Evolutionary conservation across 495 filamentous ascomycete genomes (phyloP), one percentile per base, ranked within the genome.

Genomic region (Aspergillus haitiensis): DNA sequence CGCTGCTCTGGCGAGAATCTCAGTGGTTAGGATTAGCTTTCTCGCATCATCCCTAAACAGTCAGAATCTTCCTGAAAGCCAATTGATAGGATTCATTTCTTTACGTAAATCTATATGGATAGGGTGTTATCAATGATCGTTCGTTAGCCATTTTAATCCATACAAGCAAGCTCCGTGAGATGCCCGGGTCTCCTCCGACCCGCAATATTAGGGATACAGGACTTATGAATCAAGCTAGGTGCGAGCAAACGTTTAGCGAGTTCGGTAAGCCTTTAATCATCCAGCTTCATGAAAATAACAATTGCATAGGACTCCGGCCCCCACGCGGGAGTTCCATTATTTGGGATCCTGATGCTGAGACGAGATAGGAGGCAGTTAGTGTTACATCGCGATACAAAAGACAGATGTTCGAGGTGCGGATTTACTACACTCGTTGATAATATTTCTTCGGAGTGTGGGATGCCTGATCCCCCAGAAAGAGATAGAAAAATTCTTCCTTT

Each of bases 51-150:
- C 21, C 44, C 44, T 18, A 47, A 15, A 21, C 5, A 21, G 21
- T 27, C 21, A 27, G 3, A 27, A 27, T 27, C 21, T 27, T 27
- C 11, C n/a, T 16, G 44, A 18, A 9, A 47, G 44, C 15, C 44
- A 18, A 18, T n/a, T 10, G 16, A 21, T 21, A 7, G 16, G 7
- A 9, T 21, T 16, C n/a, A 2, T 10, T 52, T 27, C n/a, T 58
- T 52, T 58, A 58, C 56, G 56, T 58, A 58, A 52, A 58, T 52
- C 36, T 21, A 52, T 8, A 47, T 18, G 35, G 12, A 10, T 13
- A 12, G 44, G 27, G 16, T 27, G 45, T 51, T 52, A 58, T 58
- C 47, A 51, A 13, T 49, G 40, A 39, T 11, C 21, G 35, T 33
- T 35, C 15, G 12, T n/a, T 8, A 13, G 8, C 11, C n/a, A 33